A percentile compares a stretch with the other conserved stretches of the same genome.
Evolutionary conservation across 345 rosid species (phyloP).

Genomic region (Camelina hispida): DNA sequence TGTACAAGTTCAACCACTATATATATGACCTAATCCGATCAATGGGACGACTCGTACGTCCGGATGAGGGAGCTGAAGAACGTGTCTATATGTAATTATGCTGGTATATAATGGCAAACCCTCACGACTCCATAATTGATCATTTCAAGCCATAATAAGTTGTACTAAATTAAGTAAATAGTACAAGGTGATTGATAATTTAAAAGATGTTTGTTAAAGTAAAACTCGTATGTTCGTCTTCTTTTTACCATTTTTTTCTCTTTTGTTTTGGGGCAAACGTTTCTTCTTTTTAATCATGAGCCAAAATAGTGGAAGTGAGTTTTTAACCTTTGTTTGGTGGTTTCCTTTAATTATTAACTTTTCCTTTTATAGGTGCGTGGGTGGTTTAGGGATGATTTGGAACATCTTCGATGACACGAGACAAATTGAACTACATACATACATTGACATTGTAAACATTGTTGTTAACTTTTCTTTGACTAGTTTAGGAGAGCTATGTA

Average conservation of each 20-base stretch:
- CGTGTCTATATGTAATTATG: conserved; percentile 30
- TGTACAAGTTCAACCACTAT: too few species aligned
- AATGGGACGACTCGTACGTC: not conserved
- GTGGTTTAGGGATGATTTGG: conserved; percentile 21
- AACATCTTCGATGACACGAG: conserved; percentile 14
- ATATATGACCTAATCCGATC: too few species aligned
- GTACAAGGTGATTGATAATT: conserved; percentile 10
- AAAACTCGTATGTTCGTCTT: conserved; percentile 12
- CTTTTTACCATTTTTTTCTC: not conserved
- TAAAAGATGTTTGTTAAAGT: conserved; percentile 29
- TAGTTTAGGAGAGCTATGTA: conserved; percentile 1
- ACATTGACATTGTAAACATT: not conserved
- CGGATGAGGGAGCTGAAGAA: conserved; percentile 6
- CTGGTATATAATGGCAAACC: conserved; percentile 18
- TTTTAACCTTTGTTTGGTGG: conserved; percentile 27
- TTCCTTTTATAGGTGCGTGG: conserved; percentile 27
- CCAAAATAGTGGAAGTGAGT: conserved; percentile 33
- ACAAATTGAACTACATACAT: not conserved
- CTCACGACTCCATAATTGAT: conserved; percentile 27
- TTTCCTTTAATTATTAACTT: conserved; percentile 27
- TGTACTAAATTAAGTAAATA: not conserved
- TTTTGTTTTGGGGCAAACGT: not conserved
- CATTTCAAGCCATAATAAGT: not conserved
- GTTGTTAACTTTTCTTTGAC: not conserved
- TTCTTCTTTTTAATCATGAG: conserved; percentile 24